These are phyloP conservation scores for Saccharomyces uvarum DNA, from an alignment of 1,139 yeast species.

Conservation along the genomic window DNA sequence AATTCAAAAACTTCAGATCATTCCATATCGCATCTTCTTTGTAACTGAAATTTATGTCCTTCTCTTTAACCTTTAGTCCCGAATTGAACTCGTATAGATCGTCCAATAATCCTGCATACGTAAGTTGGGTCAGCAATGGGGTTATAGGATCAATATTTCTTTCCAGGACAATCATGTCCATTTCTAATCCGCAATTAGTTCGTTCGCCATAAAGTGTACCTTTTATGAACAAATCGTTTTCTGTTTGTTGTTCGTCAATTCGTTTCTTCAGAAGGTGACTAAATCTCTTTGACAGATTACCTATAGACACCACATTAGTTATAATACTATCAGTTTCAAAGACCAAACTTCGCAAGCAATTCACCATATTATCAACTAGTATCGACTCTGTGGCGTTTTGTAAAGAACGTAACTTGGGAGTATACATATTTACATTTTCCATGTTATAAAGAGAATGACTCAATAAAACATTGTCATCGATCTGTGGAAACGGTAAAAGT, in stretches of 20 bases:
- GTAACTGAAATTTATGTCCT: slow-evolving; percentile 22
- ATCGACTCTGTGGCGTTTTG: slow-evolving; percentile 23
- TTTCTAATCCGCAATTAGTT: slow-evolving; percentile 33
- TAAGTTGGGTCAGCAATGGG: slow-evolving; percentile 65
- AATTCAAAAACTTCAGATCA: slow-evolving; percentile 58
- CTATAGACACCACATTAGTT: slow-evolving; percentile 24
- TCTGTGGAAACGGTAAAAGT: slow-evolving; percentile 20
- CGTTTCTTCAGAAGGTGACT: slow-evolving; percentile 18
- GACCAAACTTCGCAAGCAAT: slow-evolving; percentile 19
- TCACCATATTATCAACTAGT: slow-evolving; percentile 23
- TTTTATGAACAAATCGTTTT: slow-evolving; percentile 18
- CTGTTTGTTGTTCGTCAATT: slow-evolving; percentile 10
- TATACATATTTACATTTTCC: slow-evolving; percentile 21
- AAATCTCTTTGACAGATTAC: slow-evolving; percentile 20
- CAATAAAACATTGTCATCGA: slow-evolving; percentile 23
- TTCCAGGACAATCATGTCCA: slow-evolving; percentile 68
- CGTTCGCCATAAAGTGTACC: slow-evolving; percentile 30
- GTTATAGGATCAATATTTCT: slow-evolving; percentile 67
- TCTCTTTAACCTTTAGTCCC: slow-evolving; percentile 30
- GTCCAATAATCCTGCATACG: slow-evolving; percentile 75
- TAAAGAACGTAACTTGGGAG: slow-evolving; percentile 19
- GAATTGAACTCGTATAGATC: slow-evolving; percentile 54
- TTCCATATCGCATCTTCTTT: slow-evolving; percentile 38
- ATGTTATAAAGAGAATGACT: slow-evolving; percentile 19
- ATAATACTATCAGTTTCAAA: slow-evolving; percentile 19